phyloP scores from a whole-genome alignment of 139 green algal genomes.

The Dunaliella primolecta region DNA sequence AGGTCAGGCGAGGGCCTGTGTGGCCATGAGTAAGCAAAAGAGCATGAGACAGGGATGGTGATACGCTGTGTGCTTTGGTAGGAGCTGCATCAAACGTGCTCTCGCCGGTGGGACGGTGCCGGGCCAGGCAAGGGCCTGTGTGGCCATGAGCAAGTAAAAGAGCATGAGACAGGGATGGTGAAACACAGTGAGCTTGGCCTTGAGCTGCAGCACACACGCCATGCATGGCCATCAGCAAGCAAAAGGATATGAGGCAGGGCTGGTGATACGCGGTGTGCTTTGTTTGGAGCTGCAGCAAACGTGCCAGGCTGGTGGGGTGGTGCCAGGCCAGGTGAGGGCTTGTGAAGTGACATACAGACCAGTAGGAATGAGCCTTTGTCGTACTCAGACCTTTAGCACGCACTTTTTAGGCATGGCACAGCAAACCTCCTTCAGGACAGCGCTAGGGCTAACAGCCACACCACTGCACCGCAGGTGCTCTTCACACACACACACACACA shows the following conservation, averaged over 20 bases:
- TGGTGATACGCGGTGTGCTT: too few relatives aligned
- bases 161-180: not conserved
- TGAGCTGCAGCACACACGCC: not conserved
- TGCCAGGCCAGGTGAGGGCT: constrained; percentile 40
- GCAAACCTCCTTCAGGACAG: too few relatives aligned
- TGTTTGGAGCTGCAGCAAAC: constrained; percentile 75
- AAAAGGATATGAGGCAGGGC: too few relatives aligned
- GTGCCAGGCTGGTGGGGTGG: constrained; percentile 65
- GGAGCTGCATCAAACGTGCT: constrained; percentile 72
- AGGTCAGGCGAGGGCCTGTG: constrained; percentile 32
- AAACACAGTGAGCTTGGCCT: not conserved
- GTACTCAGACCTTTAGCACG: too few relatives aligned
- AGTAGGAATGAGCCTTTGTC: too few relatives aligned
- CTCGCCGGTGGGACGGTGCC: constrained; percentile 70
- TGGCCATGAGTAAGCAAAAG: not conserved
- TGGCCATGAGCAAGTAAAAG: not conserved
- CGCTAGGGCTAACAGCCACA: too few relatives aligned
- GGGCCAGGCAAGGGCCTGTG: constrained; percentile 30
- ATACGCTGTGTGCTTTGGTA: constrained; percentile 33
- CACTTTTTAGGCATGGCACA: too few relatives aligned
- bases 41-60: not conserved
- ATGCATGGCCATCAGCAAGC: constrained; percentile 18
- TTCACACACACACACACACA: not conserved
- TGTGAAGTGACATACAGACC: too few relatives aligned
- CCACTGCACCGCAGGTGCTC: too few relatives aligned